Percentiles rank a stretch among this genome's conserved stretches.
Conservation (phyloP, 1,284 basidiomycete genomes). For the Sphaerobolus stellatus region DNA sequence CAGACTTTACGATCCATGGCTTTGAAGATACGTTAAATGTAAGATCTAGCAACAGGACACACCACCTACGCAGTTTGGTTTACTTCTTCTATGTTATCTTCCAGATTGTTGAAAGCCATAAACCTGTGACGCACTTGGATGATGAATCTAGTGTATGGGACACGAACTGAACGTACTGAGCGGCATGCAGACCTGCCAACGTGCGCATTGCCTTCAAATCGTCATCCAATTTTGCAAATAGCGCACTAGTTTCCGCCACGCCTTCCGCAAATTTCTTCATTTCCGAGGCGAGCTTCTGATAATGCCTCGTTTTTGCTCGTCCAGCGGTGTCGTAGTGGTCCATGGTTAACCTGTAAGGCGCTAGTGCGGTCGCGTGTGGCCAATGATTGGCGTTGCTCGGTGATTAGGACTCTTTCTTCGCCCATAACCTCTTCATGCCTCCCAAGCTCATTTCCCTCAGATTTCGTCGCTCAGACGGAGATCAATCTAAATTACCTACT, state of each 20-base stretch:
- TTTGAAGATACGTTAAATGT: not conserved
- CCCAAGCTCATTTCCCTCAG: constrained; percentile 53
- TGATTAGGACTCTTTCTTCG: no score
- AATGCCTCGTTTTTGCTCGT: constrained; percentile 12
- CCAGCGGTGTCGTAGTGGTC: constrained; percentile 10
- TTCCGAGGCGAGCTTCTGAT: constrained; percentile 52
- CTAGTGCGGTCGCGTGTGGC: no score
- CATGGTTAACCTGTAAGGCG: not conserved
- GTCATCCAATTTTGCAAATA: constrained; percentile 67
- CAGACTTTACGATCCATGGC: not conserved
- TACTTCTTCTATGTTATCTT: constrained; percentile 1
- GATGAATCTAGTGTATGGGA: not conserved
- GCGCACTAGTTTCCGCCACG: constrained; percentile 62
- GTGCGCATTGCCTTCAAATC: constrained; percentile 71
- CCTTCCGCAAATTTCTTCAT: constrained; percentile 60
- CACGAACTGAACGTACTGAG: constrained; percentile 50
- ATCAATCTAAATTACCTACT: constrained; percentile 49
- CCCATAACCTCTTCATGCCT: constrained; percentile 38
- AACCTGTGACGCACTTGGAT: constrained; percentile 2
- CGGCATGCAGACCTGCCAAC: constrained; percentile 68
- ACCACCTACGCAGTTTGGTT: constrained; percentile 3
- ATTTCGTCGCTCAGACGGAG: constrained; percentile 63
- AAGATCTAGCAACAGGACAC: not conserved
- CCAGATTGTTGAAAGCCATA: constrained; percentile 12
- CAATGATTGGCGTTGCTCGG: no score